These are phyloP conservation scores for Stromatinia cepivora DNA, from an alignment of 2,329 filamentous ascomycete species.

Conservation along the genomic window DNA sequence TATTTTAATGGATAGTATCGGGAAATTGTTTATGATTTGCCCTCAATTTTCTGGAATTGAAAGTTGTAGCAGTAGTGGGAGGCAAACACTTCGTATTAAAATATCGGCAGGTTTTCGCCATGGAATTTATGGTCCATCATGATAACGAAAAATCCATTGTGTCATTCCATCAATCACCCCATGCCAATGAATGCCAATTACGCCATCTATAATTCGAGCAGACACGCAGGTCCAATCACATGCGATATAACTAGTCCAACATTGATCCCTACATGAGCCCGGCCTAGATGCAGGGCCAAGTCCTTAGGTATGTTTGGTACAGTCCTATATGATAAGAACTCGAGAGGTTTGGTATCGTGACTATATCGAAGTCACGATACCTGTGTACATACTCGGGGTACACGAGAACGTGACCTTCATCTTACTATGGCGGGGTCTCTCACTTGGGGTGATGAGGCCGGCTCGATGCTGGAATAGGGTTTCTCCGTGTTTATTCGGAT, in stretches of 20 bases:
- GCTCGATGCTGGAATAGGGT: not conserved
- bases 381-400: constrained; percentile 1
- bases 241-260: not conserved
- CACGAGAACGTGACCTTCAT: constrained; percentile 1
- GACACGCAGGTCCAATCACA: constrained; percentile 8
- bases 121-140: not conserved
- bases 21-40: not conserved
- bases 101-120: not conserved
- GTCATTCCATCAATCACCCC: not conserved
- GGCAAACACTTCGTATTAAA: constrained; percentile 7
- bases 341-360: not conserved
- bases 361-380: not conserved
- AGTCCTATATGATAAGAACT: not conserved
- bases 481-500: not conserved
- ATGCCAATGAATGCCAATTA: not conserved
- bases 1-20: not conserved
- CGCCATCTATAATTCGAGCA: not conserved
- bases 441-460: not conserved
- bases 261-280: not conserved
- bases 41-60: not conserved
- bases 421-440: not conserved
- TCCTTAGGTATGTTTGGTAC: not conserved
- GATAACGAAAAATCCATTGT: not conserved
- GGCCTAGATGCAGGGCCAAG: constrained; percentile 3
- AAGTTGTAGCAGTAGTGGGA: not conserved